Evolutionary conservation across 176 grass and related monocot species (phyloP).

Genomic region (Aegilops sharonensis): DNA sequence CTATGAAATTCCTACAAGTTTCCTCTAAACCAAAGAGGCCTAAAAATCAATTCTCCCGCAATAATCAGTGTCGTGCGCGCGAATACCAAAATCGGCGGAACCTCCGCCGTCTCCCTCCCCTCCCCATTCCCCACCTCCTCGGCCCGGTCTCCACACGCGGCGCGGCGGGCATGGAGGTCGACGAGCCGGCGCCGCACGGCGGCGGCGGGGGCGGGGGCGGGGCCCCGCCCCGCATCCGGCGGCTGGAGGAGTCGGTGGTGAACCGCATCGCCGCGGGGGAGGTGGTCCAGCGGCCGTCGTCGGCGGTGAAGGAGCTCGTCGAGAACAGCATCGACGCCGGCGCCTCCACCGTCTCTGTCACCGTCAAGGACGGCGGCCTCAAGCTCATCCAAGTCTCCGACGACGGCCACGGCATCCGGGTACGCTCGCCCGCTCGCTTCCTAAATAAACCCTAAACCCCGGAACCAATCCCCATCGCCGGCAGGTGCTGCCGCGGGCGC

Average conservation of each 20-base stretch:
- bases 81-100: too few species aligned
- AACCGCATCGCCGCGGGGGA: slow-evolving; percentile 87
- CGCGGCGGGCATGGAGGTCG: slow-evolving; percentile 31
- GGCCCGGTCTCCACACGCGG: not conserved
- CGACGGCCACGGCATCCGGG: slow-evolving; percentile 83
- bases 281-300: slow-evolving; percentile 76
- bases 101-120: not conserved
- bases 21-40: too few species aligned
- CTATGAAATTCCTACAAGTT: too few species aligned
- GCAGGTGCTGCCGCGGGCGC: not conserved
- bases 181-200: slow-evolving; percentile 14
- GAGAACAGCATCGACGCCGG: slow-evolving; percentile 91
- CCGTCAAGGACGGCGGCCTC: slow-evolving; percentile 81
- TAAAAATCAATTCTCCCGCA: too few species aligned
- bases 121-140: not conserved
- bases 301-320: slow-evolving; percentile 88
- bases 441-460: slow-evolving; percentile 26
- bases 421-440: slow-evolving; percentile 15
- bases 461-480: not conserved
- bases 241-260: slow-evolving; percentile 86
- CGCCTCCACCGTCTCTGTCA: slow-evolving; percentile 64
- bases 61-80: too few species aligned
- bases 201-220: not conserved
- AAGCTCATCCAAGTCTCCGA: slow-evolving; percentile 95
- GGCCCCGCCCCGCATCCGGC: slow-evolving; percentile 58